Evolutionary conservation across 805 yeast genomes (phyloP).

Genomic region (Kurtzmaniella fragi): DNA sequence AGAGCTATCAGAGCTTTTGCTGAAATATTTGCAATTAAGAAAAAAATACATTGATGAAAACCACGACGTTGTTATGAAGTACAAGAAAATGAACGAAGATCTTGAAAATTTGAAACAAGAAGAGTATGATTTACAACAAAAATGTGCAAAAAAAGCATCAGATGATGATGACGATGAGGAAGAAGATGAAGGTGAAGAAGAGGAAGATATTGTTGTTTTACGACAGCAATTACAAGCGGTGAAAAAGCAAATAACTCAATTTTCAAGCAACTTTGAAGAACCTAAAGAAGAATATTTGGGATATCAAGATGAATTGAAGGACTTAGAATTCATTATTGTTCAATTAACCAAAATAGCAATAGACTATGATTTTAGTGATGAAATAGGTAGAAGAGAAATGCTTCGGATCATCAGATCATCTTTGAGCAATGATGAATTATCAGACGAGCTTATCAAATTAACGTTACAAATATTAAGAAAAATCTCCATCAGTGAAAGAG

Average conservation of each 20-base stretch:
- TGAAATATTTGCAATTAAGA: constrained; percentile 51
- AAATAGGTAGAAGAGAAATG: constrained; percentile 80
- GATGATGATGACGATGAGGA: constrained; percentile 9
- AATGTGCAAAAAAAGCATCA: constrained; percentile 8
- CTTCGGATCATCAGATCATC: constrained; percentile 44
- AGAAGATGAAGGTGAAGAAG: constrained; percentile 7
- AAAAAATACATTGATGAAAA: constrained; percentile 16
- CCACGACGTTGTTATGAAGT: constrained; percentile 13
- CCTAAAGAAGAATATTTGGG: constrained; percentile 19
- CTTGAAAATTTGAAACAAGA: constrained; percentile 3
- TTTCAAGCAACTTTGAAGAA: constrained; percentile 5
- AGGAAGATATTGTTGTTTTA: constrained; percentile 4
- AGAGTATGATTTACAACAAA: constrained; percentile 11
- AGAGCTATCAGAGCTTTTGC: constrained; percentile 56
- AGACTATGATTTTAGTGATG: constrained; percentile 83
- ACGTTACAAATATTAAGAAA: constrained; percentile 63
- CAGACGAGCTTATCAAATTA: constrained; percentile 49
- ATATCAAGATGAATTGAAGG: constrained; percentile 44
- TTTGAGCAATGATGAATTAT: constrained; percentile 52
- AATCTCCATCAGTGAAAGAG: constrained; percentile 73
- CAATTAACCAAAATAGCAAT: constrained; percentile 67
- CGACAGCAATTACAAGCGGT: constrained; percentile 6
- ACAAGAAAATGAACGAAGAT: constrained; percentile 9
- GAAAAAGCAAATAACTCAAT: constrained; percentile 1
- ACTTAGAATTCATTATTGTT: constrained; percentile 66